Conservation (phyloP, 768 basidiomycete species). For the Mrakia frigida region DNA sequence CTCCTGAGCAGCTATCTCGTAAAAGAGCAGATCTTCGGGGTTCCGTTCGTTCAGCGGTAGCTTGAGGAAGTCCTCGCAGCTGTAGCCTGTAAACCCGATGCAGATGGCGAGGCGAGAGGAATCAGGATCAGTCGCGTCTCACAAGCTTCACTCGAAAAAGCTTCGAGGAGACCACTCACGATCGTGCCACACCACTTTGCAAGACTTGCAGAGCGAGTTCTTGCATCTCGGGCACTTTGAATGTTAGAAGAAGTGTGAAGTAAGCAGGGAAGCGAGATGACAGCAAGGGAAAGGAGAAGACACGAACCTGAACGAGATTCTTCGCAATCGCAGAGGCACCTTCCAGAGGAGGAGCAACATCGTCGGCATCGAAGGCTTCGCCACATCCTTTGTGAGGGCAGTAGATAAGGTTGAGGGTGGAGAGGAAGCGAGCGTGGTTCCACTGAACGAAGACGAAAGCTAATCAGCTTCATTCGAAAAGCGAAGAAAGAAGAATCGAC, state of each 20-base stretch:
- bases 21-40: background rate
- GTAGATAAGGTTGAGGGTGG: constrained; percentile 10
- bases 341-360: background rate
- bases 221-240: constrained; percentile 3
- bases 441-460: background rate
- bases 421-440: constrained; percentile 17
- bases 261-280: background rate
- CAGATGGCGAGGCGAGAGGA: no score
- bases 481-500: background rate
- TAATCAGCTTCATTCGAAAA: no score
- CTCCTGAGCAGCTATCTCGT: background rate
- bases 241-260: background rate
- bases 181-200: constrained; percentile 14
- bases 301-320: background rate
- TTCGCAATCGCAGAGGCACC: background rate
- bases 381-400: constrained; percentile 4
- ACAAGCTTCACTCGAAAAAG: background rate
- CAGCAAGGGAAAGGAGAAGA: background rate
- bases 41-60: background rate
- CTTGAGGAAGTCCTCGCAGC: background rate
- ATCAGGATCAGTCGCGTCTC: no score
- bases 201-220: background rate
- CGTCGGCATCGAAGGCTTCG: constrained; percentile 17
- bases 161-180: background rate
- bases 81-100: background rate